Evolutionary conservation across 306 rosid genomes (phyloP).

Genomic region (Phaseolus lunatus): DNA sequence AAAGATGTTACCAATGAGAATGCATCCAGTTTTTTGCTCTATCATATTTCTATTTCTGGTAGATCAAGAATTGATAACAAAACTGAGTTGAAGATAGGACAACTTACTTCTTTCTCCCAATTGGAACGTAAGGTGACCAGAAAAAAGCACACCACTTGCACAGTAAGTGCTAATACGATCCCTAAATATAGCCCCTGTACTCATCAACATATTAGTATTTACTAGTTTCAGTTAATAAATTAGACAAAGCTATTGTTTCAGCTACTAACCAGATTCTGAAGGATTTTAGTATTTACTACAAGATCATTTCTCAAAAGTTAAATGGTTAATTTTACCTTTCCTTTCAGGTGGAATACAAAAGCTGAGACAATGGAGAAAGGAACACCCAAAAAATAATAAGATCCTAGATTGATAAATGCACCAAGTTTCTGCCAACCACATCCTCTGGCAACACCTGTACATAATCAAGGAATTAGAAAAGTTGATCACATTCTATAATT

Average conservation of each 20-base stretch:
- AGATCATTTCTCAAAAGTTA: neutral
- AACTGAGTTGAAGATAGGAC: neutral
- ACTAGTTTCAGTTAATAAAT: neutral
- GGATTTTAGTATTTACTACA: neutral
- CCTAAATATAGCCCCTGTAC: constrained; percentile 60
- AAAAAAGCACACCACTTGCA: constrained; percentile 51
- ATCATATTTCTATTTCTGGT: neutral
- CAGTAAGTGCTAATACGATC: constrained; percentile 43
- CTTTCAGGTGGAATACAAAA: constrained; percentile 50
- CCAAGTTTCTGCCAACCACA: constrained; percentile 60
- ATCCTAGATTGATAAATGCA: constrained; percentile 52
- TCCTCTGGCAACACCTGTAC: constrained; percentile 54
- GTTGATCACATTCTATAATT: neutral
- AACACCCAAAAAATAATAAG: constrained; percentile 47
- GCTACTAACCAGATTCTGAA: neutral
- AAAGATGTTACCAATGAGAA: too few relatives aligned
- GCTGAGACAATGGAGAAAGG: constrained; percentile 44
- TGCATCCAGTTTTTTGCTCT: too few relatives aligned
- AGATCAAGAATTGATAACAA: neutral
- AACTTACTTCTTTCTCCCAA: constrained; percentile 60
- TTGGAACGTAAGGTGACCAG: constrained; percentile 43
- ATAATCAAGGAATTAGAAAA: constrained; percentile 4
- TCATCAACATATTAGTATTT: neutral
- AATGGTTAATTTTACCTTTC: constrained; percentile 37
- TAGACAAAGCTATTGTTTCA: neutral